Percentiles rank a stretch among this genome's conserved stretches.
phyloP scores from a whole-genome alignment of 2,329 filamentous ascomycete genomes.

The Alternaria sp. region DNA sequence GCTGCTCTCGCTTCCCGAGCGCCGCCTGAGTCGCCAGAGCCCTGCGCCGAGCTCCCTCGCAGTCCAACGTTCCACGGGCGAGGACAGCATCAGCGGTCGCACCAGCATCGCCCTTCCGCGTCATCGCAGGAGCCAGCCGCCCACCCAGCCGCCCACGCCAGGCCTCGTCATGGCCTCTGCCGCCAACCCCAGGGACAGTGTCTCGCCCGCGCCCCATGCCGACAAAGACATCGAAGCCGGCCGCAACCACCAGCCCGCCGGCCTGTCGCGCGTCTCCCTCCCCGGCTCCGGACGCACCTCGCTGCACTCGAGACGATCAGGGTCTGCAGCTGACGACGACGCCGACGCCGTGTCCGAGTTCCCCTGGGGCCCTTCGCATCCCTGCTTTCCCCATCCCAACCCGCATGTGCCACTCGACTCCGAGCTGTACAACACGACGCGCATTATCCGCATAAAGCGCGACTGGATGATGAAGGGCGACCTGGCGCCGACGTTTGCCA shows the following conservation, averaged over 20 bases:
- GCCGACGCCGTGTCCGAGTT: constrained; percentile 60
- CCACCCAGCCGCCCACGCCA: constrained; percentile 34
- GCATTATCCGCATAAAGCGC: constrained; percentile 87
- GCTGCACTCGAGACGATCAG: constrained; percentile 30
- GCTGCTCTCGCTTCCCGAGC: constrained; percentile 63
- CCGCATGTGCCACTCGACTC: constrained; percentile 84
- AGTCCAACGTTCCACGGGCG: constrained; percentile 49
- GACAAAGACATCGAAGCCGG: constrained; percentile 37
- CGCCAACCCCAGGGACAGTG: constrained; percentile 17
- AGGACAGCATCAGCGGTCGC: constrained; percentile 47
- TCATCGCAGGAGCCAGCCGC: constrained; percentile 36
- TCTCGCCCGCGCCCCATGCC: constrained; percentile 12
- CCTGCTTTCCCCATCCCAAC: constrained; percentile 92
- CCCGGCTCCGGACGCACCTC: constrained; percentile 38
- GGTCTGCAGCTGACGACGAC: constrained; percentile 43
- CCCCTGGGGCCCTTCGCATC: constrained; percentile 91
- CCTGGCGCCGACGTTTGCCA: constrained; percentile 89
- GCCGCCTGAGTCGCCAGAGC: constrained; percentile 60
- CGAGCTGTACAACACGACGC: constrained; percentile 75
- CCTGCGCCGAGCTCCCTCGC: constrained; percentile 44
- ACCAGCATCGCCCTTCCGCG: constrained; percentile 61
- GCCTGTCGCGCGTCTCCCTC: constrained; percentile 29
- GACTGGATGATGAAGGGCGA: constrained; percentile 94
- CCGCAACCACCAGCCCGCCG: constrained; percentile 7
- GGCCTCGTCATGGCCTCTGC: constrained; percentile 32